Base-by-base conservation (phyloP, 441 rosid species). In the Eruca vesicaria region DNA sequence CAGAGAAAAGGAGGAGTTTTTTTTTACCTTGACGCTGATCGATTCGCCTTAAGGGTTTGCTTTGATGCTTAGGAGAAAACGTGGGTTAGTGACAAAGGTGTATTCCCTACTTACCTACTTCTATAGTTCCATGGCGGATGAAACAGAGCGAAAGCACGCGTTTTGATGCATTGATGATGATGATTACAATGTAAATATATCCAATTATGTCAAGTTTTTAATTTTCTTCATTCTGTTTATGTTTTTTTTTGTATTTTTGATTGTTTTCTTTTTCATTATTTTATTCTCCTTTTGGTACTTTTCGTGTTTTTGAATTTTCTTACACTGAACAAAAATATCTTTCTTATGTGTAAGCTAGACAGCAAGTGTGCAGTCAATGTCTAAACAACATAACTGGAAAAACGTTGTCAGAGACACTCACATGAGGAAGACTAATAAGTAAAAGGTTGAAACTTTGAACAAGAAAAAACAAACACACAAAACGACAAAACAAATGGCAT, bases 391-490 rank as follows among this genome's bases (percentile, higher is more conserved):
- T 20, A 15, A 62, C 32, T 53, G 55, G 21, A 5, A 23, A 2
- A 41, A n/a, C n/a, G 18, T 29, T 61, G 43, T 9, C 41, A 48
- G 31, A 68, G 68, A 35, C 33, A 3, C 69, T 26, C 32, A 29
- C 32, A 29, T 29, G 32, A 29, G 32, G 32, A 29, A 29, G 32
- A 29, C 32, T 5, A 29, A 29, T 29, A 29, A 4, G 32, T 41
- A 9, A 9, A 60, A 19, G 45, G 23, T 43, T 57, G 56, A 64
- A 69, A 77, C 72, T 71, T 70, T 57, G 66, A 72, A 77, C 73
- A 79, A 79, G 21, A 43, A 63, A n/a, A 16, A 52, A 38, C 69
- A 62, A 50, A 12, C n/a, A 38, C 31, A 2, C 21, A 2, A 16
- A 32, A 23, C 1, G 26, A 23, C 26, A 23, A 23, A 5, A n/a